Evolutionary conservation across 192 early-diverging fungal species (phyloP), one percentile per base, ranked within the genome.

Genomic region (Coemansia guatemalensis): DNA sequence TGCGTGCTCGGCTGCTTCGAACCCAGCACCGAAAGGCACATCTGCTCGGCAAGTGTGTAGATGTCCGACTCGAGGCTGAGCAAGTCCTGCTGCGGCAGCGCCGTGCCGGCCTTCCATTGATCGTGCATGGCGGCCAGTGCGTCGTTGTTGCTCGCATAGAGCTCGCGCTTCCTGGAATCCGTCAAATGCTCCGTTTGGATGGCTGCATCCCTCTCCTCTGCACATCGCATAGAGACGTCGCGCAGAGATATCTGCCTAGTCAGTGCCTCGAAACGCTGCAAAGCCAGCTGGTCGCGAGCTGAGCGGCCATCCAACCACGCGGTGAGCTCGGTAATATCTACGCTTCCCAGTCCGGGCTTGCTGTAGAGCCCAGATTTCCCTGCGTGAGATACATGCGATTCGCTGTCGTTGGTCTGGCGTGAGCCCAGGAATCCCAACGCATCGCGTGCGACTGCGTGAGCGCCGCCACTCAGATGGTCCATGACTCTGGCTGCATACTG

Each of bases 381-480:
- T 20, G 62, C 24, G 8, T 14, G 2, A 22, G 12, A 14, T 14
- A 8, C 2, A 21, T 23, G 25, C 33, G 12, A 5, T 11, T 24
- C 26, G 17, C 14, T 21, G 26, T 50, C 41, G 23, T 6, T 55
- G 52, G 24, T 14, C 35, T n/a, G 11, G 58, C 52, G 52, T 14
- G 32, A 32, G 12, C 44, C 8, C 29, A 64, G 51, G 14, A 14
- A 47, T 2, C n/a, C 54, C 9, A 78, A 27, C 17, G 70, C 49
- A n/a, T 56, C 52, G 56, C 66, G 66, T n/a, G 62, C 65, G 1
- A 65, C 44, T 4, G 55, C 12, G 44, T 78, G 66, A 0, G 71
- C 60, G 26, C 69, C 69, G 26, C 26, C 29, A 14, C 74, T 82
- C 39, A 82, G 63, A 35, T 82, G 71, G 35, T 74, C 68, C 64